Conservation (phyloP, 495 filamentous ascomycete species). For the Penicillium nucicola region DNA sequence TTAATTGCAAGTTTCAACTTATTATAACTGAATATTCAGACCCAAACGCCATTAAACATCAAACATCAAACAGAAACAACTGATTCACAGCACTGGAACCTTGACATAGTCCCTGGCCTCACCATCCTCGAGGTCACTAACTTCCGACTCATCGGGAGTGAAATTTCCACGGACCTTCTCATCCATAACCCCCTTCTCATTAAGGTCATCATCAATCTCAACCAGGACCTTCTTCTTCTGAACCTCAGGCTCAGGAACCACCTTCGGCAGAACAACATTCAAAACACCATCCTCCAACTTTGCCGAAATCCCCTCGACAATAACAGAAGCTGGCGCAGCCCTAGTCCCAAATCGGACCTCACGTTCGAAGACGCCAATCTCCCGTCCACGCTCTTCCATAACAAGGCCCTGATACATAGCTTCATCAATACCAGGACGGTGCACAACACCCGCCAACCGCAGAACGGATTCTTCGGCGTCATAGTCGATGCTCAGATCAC, state of each 20-base stretch:
- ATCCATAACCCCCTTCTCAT: slow-evolving; percentile 21
- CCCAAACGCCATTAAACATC: not conserved
- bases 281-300: slow-evolving; percentile 70
- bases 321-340: slow-evolving; percentile 57
- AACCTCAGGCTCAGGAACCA: slow-evolving; percentile 32
- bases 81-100: slow-evolving; percentile 21
- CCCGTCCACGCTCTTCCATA: slow-evolving; percentile 55
- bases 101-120: slow-evolving; percentile 32
- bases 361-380: slow-evolving; percentile 70
- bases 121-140: slow-evolving; percentile 18
- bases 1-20: too few relatives aligned
- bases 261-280: slow-evolving; percentile 65
- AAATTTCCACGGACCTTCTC: slow-evolving; percentile 13
- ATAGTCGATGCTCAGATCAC: slow-evolving; percentile 74
- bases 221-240: slow-evolving; percentile 23
- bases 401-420: slow-evolving; percentile 64
- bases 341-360: slow-evolving; percentile 57
- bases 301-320: slow-evolving; percentile 63
- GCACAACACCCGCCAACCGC: slow-evolving; percentile 65
- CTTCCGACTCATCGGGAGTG: slow-evolving; percentile 22
- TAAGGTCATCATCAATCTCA: slow-evolving; percentile 11
- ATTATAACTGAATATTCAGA: too few relatives aligned
- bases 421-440: slow-evolving; percentile 65
- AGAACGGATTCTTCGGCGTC: slow-evolving; percentile 64
- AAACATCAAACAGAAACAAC: not conserved